Evolutionary conservation across 345 rosid species (phyloP).

Genomic region (Psidium friedrichsthalianum): DNA sequence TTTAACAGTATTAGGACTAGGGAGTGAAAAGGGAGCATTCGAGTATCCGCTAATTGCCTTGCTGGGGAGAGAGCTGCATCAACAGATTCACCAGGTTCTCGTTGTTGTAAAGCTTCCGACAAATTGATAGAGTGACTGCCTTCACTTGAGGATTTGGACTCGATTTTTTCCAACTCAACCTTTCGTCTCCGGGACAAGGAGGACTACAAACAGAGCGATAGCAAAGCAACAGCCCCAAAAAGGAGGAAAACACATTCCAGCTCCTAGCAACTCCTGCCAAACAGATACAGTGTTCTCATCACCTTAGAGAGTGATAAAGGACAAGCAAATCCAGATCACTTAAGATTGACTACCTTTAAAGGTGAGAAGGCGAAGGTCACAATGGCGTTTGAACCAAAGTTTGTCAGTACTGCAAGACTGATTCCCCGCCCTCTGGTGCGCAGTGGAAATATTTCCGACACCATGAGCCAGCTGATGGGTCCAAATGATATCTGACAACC

Average conservation of each 20-base stretch:
- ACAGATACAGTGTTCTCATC: background rate
- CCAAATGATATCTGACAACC: slow-evolving; percentile 75
- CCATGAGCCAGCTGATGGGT: slow-evolving; percentile 99
- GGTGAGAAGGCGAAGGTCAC: slow-evolving; percentile 97
- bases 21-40: background rate
- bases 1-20: background rate
- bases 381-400: slow-evolving; percentile 91
- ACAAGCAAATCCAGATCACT: background rate
- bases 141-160: slow-evolving; percentile 70
- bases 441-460: slow-evolving; percentile 86
- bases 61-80: background rate
- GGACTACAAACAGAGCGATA: slow-evolving; percentile 48
- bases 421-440: slow-evolving; percentile 89
- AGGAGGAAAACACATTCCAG: slow-evolving; percentile 80
- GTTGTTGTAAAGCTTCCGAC: background rate
- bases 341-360: slow-evolving; percentile 41
- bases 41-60: background rate
- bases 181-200: slow-evolving; percentile 85
- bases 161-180: slow-evolving; percentile 95
- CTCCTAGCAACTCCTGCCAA: slow-evolving; percentile 78
- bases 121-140: background rate
- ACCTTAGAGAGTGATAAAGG: background rate
- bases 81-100: background rate
- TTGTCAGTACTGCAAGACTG: slow-evolving; percentile 83
- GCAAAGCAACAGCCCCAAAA: slow-evolving; percentile 68